These are phyloP conservation scores for Lichtheimia corymbifera DNA, from an alignment of 371 early-diverging fungal genomes.

Conservation along the genomic window DNA sequence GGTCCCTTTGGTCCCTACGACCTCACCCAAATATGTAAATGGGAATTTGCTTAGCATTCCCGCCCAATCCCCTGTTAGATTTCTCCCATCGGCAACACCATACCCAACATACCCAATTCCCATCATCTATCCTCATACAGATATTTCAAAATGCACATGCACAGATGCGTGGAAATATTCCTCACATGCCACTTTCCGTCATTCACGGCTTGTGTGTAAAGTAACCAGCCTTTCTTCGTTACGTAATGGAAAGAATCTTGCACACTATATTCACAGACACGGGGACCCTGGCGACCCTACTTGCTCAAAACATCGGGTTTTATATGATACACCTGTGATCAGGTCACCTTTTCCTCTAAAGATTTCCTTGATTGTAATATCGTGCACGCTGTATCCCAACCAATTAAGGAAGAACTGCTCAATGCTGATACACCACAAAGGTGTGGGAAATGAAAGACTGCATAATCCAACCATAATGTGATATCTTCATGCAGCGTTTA, in stretches of 20 bases:
- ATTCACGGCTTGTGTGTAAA: too few species aligned
- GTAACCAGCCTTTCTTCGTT: neutral
- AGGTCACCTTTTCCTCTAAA: constrained; percentile 1
- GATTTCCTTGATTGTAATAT: neutral
- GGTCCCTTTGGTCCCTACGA: constrained; percentile 14
- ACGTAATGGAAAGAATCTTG: neutral
- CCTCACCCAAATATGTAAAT: constrained; percentile 3
- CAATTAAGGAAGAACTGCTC: neutral
- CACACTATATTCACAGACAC: neutral
- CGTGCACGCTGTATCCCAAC: neutral
- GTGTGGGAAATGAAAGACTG: neutral
- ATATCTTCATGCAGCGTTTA: neutral
- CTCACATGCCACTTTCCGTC: neutral
- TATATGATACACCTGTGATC: neutral
- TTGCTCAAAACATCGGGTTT: neutral
- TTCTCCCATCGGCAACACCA: neutral
- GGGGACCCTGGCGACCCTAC: constrained; percentile 3
- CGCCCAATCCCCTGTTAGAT: neutral
- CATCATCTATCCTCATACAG: neutral
- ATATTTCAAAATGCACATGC: constrained; percentile 1
- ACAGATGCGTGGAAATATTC: constrained; percentile 3
- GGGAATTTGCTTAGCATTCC: neutral
- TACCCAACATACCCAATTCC: neutral
- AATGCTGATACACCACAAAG: neutral
- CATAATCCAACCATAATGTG: neutral